Evolutionary conservation across 345 rosid species (phyloP), one percentile per base, ranked within the genome.

Genomic region (Microthlaspi erraticum): DNA sequence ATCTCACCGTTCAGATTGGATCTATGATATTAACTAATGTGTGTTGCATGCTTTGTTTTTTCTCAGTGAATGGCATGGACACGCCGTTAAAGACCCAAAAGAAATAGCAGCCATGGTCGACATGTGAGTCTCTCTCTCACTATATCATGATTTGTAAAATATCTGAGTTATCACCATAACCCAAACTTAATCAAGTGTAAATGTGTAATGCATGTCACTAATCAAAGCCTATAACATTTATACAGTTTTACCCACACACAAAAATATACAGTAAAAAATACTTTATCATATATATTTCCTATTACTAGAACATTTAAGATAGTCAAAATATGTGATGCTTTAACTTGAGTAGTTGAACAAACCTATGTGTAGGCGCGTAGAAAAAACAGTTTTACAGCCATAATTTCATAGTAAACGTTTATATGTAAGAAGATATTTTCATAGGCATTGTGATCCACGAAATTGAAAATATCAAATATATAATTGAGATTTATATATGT

Each of bases 31-130:
- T 31, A 14, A 67, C 41, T 60, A 23, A 44, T 57, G 32, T 36
- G 37, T 53, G 46, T 56, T 66, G 43, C 63, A 56, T 45, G 53
- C 10, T 41, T 20, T 31, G 53, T n/a, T 57, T 66, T 51, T 62
- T 82, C 70, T 55, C 66, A 9, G 79, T 19, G 76, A 61, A 32
- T 73, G 88, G 93, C 81, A 70, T 45, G 78, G 79, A 75, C 89
- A 89, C 66, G 84, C 89, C 0, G 82, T 83, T 8, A 84, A 85
- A 16, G 64, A 89, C 79, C 96, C 93, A 33, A 92, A 85, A 64
- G 84, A 78, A 53, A 73, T 89, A 33, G 92, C 86, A 64, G 71
- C 87, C 5, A 77, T 80, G 87, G 96, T 92, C 58, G 84, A 85
- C 59, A 82, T 70, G 98, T 89, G 66, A 86, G 92, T 82, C 56